These are phyloP conservation scores for Talaromyces sp. DNA, from an alignment of 2,329 filamentous ascomycete genomes.

Conservation along the genomic window DNA sequence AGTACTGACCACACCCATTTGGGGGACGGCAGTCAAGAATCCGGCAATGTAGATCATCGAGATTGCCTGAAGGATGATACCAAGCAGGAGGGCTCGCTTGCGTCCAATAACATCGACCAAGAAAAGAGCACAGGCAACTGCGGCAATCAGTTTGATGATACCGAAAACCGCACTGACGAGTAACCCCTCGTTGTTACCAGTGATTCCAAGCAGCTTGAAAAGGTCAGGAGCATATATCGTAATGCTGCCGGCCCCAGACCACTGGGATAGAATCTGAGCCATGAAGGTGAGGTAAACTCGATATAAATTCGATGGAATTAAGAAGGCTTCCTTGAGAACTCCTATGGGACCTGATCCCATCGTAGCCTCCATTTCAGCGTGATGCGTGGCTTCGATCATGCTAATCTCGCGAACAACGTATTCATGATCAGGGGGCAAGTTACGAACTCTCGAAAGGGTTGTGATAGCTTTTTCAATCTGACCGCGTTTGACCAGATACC, in stretches of 20 bases:
- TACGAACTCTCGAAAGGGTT: background rate
- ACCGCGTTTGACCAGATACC: constrained; percentile 63
- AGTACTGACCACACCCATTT: constrained; percentile 45
- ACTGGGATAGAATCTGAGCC: background rate
- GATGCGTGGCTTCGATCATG: background rate
- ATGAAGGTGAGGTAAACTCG: background rate
- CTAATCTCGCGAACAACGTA: constrained; percentile 1
- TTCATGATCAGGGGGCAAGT: background rate
- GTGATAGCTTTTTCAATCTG: constrained; percentile 44
- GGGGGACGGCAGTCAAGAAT: constrained; percentile 57
- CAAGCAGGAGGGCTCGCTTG: background rate
- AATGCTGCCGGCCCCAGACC: constrained; percentile 16
- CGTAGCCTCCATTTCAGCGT: background rate
- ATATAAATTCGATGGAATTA: background rate
- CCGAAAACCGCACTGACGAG: constrained; percentile 21
- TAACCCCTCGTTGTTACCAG: constrained; percentile 19
- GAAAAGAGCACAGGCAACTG: constrained; percentile 20
- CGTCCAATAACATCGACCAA: constrained; percentile 22
- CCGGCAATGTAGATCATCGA: background rate
- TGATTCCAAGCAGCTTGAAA: constrained; percentile 19
- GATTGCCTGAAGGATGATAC: background rate
- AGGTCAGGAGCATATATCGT: constrained; percentile 21
- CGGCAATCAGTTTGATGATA: constrained; percentile 19
- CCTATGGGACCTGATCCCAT: background rate
- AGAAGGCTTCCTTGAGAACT: background rate